Evolutionary conservation across 176 grass and related monocot species (phyloP).

Genomic region (Ananas comosus): DNA sequence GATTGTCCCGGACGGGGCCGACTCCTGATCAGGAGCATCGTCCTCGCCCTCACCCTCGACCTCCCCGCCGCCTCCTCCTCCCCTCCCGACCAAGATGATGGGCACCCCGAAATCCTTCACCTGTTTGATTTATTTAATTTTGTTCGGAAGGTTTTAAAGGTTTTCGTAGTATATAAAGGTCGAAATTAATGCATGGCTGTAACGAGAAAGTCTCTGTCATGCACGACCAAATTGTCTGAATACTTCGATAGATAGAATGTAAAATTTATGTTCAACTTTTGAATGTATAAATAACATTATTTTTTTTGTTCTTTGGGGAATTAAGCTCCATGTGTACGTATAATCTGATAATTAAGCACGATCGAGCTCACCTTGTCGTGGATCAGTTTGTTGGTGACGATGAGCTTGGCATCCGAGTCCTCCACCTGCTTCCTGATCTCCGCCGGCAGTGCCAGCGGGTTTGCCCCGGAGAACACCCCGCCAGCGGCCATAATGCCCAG

Average conservation of each 20-base stretch:
- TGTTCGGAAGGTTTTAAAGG: too few relatives aligned
- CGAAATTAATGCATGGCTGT: too few relatives aligned
- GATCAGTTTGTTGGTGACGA: conserved; percentile 45
- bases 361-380: conserved; percentile 41
- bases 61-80: too few relatives aligned
- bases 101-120: conserved; percentile 53
- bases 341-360: too few relatives aligned
- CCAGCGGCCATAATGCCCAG: conserved; percentile 68
- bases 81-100: conserved; percentile 29
- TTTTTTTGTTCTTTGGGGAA: too few relatives aligned
- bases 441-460: conserved; percentile 34
- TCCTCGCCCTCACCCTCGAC: background rate
- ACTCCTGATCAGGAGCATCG: background rate
- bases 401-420: conserved; percentile 59
- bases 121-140: conserved; percentile 12
- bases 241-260: too few relatives aligned
- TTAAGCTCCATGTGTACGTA: too few relatives aligned
- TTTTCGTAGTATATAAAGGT: too few relatives aligned
- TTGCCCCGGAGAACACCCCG: conserved; percentile 70
- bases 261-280: too few relatives aligned
- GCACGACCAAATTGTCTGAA: background rate
- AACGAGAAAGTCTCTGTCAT: too few relatives aligned
- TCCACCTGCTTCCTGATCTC: conserved; percentile 81
- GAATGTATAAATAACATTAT: too few relatives aligned
- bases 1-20: conserved; percentile 26